phyloP scores from a whole-genome alignment of 2,329 filamentous ascomycete genomes.

The Rhynchosporium secalis region DNA sequence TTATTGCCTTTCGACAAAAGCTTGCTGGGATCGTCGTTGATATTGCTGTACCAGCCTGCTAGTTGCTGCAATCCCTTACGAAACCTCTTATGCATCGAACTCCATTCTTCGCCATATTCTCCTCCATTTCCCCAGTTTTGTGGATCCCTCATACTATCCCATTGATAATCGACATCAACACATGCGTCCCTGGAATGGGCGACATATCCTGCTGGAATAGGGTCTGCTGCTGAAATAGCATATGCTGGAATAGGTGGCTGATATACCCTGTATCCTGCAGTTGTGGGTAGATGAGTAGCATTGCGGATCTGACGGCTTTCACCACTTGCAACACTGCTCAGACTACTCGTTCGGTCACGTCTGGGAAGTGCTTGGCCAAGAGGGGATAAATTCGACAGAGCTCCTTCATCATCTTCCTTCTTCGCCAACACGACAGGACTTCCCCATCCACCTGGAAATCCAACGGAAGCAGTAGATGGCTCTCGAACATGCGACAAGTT shows the following conservation, averaged over 20 bases:
- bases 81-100: constrained; percentile 89
- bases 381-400: constrained; percentile 33
- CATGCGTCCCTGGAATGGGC: constrained; percentile 88
- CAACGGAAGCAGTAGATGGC: constrained; percentile 39
- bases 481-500: constrained; percentile 38
- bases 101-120: constrained; percentile 90
- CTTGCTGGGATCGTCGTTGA: constrained; percentile 53
- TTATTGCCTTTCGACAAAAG: constrained; percentile 49
- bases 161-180: constrained; percentile 85
- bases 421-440: constrained; percentile 35
- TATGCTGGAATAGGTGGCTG: constrained; percentile 77
- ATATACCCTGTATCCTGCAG: constrained; percentile 53
- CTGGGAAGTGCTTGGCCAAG: constrained; percentile 34
- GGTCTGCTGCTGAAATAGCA: constrained; percentile 74
- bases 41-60: constrained; percentile 75
- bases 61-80: constrained; percentile 75
- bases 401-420: constrained; percentile 34
- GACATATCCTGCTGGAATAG: constrained; percentile 85
- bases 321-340: constrained; percentile 37
- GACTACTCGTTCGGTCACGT: constrained; percentile 40
- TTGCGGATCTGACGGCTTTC: constrained; percentile 31
- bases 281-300: constrained; percentile 16
- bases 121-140: constrained; percentile 87
- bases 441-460: constrained; percentile 43
- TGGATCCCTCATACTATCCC: constrained; percentile 84